Base-by-base conservation (phyloP, 257 asterid genomes). In the Solanum sitiens region DNA sequence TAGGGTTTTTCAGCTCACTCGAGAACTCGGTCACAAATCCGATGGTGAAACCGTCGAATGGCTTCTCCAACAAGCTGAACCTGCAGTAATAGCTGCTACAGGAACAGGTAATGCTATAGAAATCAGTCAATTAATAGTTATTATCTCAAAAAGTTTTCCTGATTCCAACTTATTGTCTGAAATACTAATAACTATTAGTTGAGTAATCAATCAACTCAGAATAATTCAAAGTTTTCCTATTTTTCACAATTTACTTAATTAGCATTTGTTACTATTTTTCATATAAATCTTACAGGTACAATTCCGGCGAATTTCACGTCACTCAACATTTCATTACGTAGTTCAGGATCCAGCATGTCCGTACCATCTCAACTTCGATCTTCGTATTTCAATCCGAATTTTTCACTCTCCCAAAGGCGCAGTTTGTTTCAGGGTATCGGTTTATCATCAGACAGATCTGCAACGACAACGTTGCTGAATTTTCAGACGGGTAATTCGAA, bases 31-130 rank as follows among this genome's bases (percentile, higher is more conserved):
- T 77, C 99, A 95, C 92, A 96, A 95, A 40, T 95, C 99, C n/a
- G 99, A 96, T 85, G 99, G 99, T 0, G 98, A 96, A 47, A 96
- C 99, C 61, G 93, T 96, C 25, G 98, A 96, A 86, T 95, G 99
- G 98, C 93, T 95, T 1, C 97, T 95, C 8, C 98, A 95, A 80
- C 99, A 97, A 87, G 99, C 98, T 39, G 98, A 97, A 90, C 99
- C 98, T 0, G 89, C 99, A 1, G 98, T 96, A 20, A 93, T 96
- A 83, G 98, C 99, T 25, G 97, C 99, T 72, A 96, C 99, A 1
- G 99, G 99, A 2, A 96, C 99, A 20, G 99, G 85, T 80, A 80
- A 15, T 47, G 39, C 2, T 42, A 7, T 5, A 71, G 11, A 2
- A 74, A 16, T 65, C 33, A 27, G 2, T 68, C 39, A 11, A 71